These are phyloP conservation scores for Ophiostoma triangulosporum DNA, from an alignment of 2,329 filamentous ascomycete genomes.

Conservation along the genomic window DNA sequence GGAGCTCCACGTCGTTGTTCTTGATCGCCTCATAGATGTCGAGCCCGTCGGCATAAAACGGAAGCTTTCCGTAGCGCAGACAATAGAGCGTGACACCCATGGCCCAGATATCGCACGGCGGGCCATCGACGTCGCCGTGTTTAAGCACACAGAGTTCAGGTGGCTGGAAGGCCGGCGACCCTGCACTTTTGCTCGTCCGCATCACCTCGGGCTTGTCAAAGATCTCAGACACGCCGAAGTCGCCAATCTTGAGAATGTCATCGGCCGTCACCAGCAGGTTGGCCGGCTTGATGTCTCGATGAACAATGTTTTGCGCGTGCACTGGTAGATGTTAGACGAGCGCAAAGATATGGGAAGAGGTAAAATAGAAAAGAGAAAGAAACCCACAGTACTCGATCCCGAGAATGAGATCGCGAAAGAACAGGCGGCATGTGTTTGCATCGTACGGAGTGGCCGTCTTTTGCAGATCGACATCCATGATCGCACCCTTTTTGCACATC, in stretches of 20 bases:
- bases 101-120: conserved; percentile 91
- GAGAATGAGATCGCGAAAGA: conserved; percentile 89
- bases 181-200: conserved; percentile 84
- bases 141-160: conserved; percentile 81
- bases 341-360: not conserved
- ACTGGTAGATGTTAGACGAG: conserved; percentile 33
- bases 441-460: conserved; percentile 71
- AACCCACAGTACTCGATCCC: conserved; percentile 84
- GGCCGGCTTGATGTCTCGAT: conserved; percentile 95
- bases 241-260: conserved; percentile 90
- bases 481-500: conserved; percentile 95
- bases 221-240: conserved; percentile 99
- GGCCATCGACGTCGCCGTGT: conserved; percentile 78
- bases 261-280: conserved; percentile 84
- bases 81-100: conserved; percentile 96
- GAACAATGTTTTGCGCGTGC: conserved; percentile 86
- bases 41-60: conserved; percentile 66
- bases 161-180: conserved; percentile 86
- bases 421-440: conserved; percentile 69
- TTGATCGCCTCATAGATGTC: conserved; percentile 87
- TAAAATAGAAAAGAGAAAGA: not conserved
- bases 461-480: conserved; percentile 90
- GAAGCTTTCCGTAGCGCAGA: conserved; percentile 74
- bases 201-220: conserved; percentile 78
- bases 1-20: conserved; percentile 49